These are phyloP conservation scores for Artemisia annua DNA, from an alignment of 129 eudicot species.

Conservation along the genomic window DNA sequence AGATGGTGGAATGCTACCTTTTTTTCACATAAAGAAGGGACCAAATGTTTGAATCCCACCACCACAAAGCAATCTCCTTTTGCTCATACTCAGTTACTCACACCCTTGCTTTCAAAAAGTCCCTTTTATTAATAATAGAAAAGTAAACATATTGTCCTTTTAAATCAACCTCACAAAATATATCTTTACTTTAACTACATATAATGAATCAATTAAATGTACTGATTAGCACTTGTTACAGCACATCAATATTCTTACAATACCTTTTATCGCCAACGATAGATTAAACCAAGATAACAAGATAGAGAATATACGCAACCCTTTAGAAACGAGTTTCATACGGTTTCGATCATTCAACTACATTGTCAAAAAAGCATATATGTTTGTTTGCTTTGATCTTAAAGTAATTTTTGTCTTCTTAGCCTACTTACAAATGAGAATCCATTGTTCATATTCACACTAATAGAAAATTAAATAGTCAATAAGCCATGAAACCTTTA, in stretches of 20 bases:
- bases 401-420: constrained; percentile 1
- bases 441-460: constrained; percentile 14
- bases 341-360: not conserved
- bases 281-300: not conserved
- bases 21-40: constrained; percentile 30
- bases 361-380: not conserved
- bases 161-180: constrained; percentile 11
- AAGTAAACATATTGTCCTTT: constrained; percentile 17
- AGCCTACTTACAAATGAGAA: constrained; percentile 12
- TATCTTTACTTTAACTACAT: constrained; percentile 1
- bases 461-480: constrained; percentile 10
- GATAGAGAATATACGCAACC: too few relatives aligned
- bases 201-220: not conserved
- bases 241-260: not conserved
- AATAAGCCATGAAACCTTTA: constrained; percentile 25
- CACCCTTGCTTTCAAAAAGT: constrained; percentile 29
- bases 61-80: constrained; percentile 29
- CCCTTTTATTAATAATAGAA: constrained; percentile 11
- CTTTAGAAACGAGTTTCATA: not conserved
- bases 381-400: constrained; percentile 1
- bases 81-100: constrained; percentile 31
- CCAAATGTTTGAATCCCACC: constrained; percentile 41
- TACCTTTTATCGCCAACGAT: not conserved
- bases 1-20: constrained; percentile 27
- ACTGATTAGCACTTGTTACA: not conserved